Evolutionary conservation across 495 filamentous ascomycete species (phyloP).

Genomic region (Penicillium angulare): DNA sequence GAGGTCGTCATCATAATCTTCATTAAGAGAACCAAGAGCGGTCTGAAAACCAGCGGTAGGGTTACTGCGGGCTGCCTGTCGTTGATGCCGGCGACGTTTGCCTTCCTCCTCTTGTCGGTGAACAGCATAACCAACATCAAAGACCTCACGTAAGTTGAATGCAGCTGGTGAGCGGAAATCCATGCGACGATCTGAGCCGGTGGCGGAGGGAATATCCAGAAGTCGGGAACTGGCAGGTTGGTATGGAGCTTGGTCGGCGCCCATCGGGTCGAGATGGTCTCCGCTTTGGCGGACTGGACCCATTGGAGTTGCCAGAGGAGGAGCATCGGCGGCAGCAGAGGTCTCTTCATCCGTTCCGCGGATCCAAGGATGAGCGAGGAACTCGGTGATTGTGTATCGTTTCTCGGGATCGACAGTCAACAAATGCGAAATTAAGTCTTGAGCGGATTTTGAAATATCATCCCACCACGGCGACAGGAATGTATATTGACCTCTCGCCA

Average conservation of each 20-base stretch:
- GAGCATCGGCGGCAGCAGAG: constrained; percentile 69
- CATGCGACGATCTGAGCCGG: constrained; percentile 63
- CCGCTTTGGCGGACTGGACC: constrained; percentile 40
- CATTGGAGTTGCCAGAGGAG: constrained; percentile 70
- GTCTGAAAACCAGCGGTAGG: constrained; percentile 40
- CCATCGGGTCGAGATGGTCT: constrained; percentile 32
- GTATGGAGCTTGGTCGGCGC: constrained; percentile 42
- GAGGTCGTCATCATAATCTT: constrained; percentile 62
- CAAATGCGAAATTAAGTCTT: constrained; percentile 91
- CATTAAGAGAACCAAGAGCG: constrained; percentile 67
- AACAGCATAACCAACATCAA: constrained; percentile 95
- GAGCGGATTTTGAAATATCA: constrained; percentile 92
- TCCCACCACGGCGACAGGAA: constrained; percentile 99
- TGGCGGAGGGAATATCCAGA: constrained; percentile 48
- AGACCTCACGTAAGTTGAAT: constrained; percentile 93
- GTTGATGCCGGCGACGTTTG: constrained; percentile 79
- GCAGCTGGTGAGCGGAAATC: constrained; percentile 97
- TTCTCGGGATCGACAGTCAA: constrained; percentile 90
- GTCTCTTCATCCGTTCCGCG: constrained; percentile 72
- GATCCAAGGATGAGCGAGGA: constrained; percentile 92
- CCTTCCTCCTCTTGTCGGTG: constrained; percentile 95
- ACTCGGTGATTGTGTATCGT: constrained; percentile 84
- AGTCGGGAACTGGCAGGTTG: constrained; percentile 45
- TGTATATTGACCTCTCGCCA: constrained; percentile 93
- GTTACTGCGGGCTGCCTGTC: constrained; percentile 60